phyloP scores from a whole-genome alignment of 169 alveolate species.

The Cryptosporidium viatorum region DNA sequence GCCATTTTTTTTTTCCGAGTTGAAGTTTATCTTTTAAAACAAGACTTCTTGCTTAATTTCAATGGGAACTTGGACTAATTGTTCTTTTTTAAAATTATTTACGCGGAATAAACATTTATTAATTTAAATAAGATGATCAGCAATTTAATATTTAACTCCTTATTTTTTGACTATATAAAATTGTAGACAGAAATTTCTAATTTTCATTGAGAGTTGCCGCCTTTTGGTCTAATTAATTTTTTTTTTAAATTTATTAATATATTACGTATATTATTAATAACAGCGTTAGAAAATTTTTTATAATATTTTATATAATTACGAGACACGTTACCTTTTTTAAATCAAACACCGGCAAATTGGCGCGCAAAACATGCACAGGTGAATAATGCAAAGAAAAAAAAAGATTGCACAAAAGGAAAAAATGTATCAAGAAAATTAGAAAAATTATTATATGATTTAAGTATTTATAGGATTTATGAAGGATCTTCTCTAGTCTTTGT shows the following conservation, averaged over 20 bases:
- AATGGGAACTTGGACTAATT: background rate
- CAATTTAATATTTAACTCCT: background rate
- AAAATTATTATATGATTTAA: background rate
- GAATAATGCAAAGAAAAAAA: background rate
- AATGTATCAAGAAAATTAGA: background rate
- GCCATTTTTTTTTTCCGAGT: conserved; percentile 70
- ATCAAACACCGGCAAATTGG: background rate
- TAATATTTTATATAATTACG: background rate
- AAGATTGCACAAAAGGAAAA: background rate
- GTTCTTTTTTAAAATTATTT: background rate
- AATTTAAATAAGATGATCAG: background rate
- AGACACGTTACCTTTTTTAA: conserved; percentile 2
- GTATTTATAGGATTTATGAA: background rate
- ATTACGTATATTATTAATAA: background rate
- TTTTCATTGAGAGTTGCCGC: background rate
- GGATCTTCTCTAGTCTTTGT: background rate
- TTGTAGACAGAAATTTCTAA: conserved; percentile 3
- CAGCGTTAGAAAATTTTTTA: background rate
- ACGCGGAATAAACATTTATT: background rate
- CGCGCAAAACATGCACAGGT: conserved; percentile 1
- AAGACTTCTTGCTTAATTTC: background rate
- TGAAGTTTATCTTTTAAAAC: conserved; percentile 23
- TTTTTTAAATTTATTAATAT: background rate
- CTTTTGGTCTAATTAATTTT: background rate
- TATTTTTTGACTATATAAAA: background rate